phyloP scores from a whole-genome alignment of 179 eudicot genomes.

The Pouteria campechiana region DNA sequence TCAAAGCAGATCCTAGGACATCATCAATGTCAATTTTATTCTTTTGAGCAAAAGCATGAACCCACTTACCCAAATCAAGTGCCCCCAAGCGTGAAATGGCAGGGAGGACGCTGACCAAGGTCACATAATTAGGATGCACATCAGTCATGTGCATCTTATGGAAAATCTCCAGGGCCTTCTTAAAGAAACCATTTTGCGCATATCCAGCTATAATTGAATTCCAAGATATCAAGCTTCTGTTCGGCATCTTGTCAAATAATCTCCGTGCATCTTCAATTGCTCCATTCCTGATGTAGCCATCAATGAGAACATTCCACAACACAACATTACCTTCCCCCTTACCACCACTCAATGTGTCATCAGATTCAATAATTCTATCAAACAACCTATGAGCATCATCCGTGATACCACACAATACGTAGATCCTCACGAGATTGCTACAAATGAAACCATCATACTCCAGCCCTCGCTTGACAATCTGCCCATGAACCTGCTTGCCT shows the following conservation, averaged over 20 bases:
- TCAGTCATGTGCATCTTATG: constrained; percentile 30
- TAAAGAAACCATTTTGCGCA: constrained; percentile 28
- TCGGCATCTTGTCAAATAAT: constrained; percentile 33
- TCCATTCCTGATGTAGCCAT: constrained; percentile 25
- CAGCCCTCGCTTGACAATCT: constrained; percentile 21
- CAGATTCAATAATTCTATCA: neutral
- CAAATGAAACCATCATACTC: constrained; percentile 40
- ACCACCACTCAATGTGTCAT: constrained; percentile 2
- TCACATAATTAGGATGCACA: constrained; percentile 28
- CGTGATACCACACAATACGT: constrained; percentile 34
- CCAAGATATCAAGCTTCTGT: constrained; percentile 37
- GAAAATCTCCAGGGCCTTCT: constrained; percentile 31
- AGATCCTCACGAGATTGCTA: constrained; percentile 45
- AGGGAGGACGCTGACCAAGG: constrained; percentile 33
- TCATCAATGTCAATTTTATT: constrained; percentile 26
- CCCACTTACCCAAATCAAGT: constrained; percentile 44
- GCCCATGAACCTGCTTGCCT: constrained; percentile 37
- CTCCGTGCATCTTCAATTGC: constrained; percentile 18
- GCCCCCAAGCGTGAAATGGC: constrained; percentile 43
- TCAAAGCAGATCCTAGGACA: constrained; percentile 48
- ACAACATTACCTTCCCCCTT: constrained; percentile 24
- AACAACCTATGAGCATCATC: constrained; percentile 23
- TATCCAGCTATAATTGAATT: constrained; percentile 42
- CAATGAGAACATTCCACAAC: constrained; percentile 44
- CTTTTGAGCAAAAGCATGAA: constrained; percentile 40